Conservation (phyloP, 208 protist genomes). For the Phytomonas sp. region DNA sequence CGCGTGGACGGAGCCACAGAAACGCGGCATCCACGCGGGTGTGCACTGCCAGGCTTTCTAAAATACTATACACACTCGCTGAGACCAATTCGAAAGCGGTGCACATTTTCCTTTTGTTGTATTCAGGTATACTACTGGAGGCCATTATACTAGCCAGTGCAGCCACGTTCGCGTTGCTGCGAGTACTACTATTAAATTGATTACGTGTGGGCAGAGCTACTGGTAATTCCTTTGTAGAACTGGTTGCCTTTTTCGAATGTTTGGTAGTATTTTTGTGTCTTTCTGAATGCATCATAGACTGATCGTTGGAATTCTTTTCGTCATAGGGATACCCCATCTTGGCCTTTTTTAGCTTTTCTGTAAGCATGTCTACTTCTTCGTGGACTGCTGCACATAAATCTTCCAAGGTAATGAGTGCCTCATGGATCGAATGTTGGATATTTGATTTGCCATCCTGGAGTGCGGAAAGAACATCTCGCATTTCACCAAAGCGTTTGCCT, state of each 20-base stretch:
- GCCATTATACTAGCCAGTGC: neutral
- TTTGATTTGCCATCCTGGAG: slow-evolving; percentile 30
- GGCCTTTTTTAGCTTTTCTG: slow-evolving; percentile 14
- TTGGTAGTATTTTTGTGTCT: neutral
- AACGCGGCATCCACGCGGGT: slow-evolving; percentile 56
- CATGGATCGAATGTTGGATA: slow-evolving; percentile 37
- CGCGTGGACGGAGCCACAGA: slow-evolving; percentile 70
- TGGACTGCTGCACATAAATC: slow-evolving; percentile 61
- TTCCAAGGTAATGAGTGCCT: slow-evolving; percentile 37
- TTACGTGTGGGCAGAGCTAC: neutral
- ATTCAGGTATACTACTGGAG: neutral
- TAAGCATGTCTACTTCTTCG: slow-evolving; percentile 55
- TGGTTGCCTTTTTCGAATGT: neutral
- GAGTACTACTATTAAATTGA: neutral
- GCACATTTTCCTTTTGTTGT: slow-evolving; percentile 27
- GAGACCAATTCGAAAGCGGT: slow-evolving; percentile 72
- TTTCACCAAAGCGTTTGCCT: slow-evolving; percentile 33
- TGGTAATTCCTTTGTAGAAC: neutral
- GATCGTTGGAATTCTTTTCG: neutral
- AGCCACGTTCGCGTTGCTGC: neutral
- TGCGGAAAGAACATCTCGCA: slow-evolving; percentile 29
- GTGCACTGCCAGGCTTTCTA: slow-evolving; percentile 77
- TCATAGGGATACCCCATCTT: slow-evolving; percentile 19
- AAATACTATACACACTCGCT: slow-evolving; percentile 62
- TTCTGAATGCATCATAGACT: neutral